Evolutionary conservation across 2,329 filamentous ascomycete species (phyloP).

Genomic region (Phialophora chinensis): DNA sequence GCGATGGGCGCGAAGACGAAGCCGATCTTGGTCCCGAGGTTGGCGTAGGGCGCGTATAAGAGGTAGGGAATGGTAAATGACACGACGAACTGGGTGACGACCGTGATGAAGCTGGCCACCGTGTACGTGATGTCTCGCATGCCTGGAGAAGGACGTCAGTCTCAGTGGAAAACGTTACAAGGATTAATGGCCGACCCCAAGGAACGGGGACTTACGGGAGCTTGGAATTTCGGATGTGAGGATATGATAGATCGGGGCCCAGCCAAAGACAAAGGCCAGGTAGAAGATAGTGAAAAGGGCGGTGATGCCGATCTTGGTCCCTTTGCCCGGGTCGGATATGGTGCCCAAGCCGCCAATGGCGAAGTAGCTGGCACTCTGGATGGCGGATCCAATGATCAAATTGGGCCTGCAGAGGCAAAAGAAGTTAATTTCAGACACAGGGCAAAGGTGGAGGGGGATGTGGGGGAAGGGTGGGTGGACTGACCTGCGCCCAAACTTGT

Average conservation of each 20-base stretch:
- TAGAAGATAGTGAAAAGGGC: constrained; percentile 27
- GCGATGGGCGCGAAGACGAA: constrained; percentile 46
- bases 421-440: constrained; percentile 20
- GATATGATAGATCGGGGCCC: constrained; percentile 31
- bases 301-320: constrained; percentile 26
- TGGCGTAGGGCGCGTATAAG: constrained; percentile 45
- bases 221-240: constrained; percentile 36
- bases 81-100: constrained; percentile 44
- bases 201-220: constrained; percentile 11
- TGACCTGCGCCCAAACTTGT: constrained; percentile 29
- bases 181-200: not conserved
- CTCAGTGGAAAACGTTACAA: not conserved
- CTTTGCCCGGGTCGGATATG: constrained; percentile 7
- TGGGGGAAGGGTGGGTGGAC: constrained; percentile 21
- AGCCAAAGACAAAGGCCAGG: constrained; percentile 21
- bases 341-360: constrained; percentile 33
- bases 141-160: constrained; percentile 19
- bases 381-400: constrained; percentile 26
- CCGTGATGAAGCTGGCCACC: constrained; percentile 42
- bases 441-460: constrained; percentile 14
- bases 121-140: constrained; percentile 44
- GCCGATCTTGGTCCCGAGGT: constrained; percentile 46
- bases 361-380: constrained; percentile 29
- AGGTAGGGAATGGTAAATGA: constrained; percentile 50
- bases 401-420: constrained; percentile 22